Evolutionary conservation across 2,329 filamentous ascomycete species (phyloP), one percentile per base, ranked within the genome.

Genomic region (Ophiostoma himal-ulmi): DNA sequence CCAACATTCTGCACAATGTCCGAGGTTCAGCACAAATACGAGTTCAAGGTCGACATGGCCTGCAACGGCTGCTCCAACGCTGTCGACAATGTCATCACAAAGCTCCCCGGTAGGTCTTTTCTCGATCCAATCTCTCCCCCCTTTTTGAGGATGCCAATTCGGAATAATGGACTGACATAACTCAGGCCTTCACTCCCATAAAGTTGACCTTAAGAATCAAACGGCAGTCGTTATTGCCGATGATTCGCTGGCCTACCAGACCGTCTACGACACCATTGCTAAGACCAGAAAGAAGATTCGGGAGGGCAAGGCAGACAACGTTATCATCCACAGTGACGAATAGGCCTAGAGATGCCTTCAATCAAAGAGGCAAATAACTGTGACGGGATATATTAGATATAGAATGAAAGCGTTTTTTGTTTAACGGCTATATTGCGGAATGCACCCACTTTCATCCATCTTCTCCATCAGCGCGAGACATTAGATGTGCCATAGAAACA

Each of bases 61-160:
- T 99, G 95, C 83, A 88, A 92, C 79, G 95, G 95, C 80, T 99
- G 95, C 89, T 97, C 94, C 65, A 93, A 94, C 77, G 95, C 95
- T 75, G 86, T 99, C 64, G 91, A 96, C 82, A 88, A 93, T 69
- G 93, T 97, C 65, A 88, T 99, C 74, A 94, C 92, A 84, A 97
- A 93, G 83, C 88, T 96, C 2, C 91, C 96, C 26, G 93, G 94
- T 96, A 78, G 74, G 87, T 81, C 57, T 52, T 20, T 2, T 30
- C 4, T 0, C 30, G 30, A 30, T 30, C 30, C 30, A 30, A 3
- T 30, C 3, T 30, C 30, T 30, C 30, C 30, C 30, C 30, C 3
- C 2, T 30, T 30, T 30, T 3, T 30, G 3, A 30, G 1, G 30
- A 30, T 3, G 30, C 30, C 30, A 2, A 30, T 30, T 30, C 3